Percentiles rank a stretch among this genome's conserved stretches.
Conservation (phyloP, 192 early-diverging fungal genomes). For the Cetraspora pellucida region DNA sequence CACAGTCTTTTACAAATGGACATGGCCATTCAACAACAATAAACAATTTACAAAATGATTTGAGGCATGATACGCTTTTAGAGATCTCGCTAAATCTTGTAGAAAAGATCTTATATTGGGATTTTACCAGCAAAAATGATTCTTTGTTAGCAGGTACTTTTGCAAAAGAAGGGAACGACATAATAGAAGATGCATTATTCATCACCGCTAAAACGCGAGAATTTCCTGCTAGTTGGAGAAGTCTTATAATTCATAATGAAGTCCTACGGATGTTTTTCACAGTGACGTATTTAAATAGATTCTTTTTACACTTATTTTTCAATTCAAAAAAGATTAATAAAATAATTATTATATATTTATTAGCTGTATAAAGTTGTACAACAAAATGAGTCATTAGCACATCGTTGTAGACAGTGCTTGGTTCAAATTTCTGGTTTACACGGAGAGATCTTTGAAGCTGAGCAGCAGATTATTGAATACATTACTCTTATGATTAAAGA, state of each 20-base stretch:
- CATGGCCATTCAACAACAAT: neutral
- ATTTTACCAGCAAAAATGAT: conserved; percentile 49
- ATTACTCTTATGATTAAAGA: conserved; percentile 56
- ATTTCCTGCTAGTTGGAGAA: conserved; percentile 56
- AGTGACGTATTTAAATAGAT: conserved; percentile 38
- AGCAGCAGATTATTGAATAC: conserved; percentile 52
- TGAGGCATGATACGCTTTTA: conserved; percentile 38
- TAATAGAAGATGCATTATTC: conserved; percentile 36
- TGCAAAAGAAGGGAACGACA: conserved; percentile 40
- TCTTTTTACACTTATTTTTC: neutral
- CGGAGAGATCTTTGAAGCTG: conserved; percentile 55
- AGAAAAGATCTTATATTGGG: conserved; percentile 60
- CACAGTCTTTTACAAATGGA: no score
- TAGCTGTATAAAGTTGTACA: conserved; percentile 53
- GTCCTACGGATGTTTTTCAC: conserved; percentile 68
- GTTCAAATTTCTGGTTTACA: conserved; percentile 65
- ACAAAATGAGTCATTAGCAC: conserved; percentile 49
- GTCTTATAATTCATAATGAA: conserved; percentile 56
- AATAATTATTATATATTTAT: conserved; percentile 1
- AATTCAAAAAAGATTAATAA: neutral
- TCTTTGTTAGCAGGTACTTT: conserved; percentile 46
- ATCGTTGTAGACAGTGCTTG: conserved; percentile 62
- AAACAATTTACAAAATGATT: neutral
- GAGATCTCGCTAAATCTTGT: conserved; percentile 36
- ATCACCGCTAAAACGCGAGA: conserved; percentile 8